Evolutionary conservation across 169 alveolate species (phyloP).

Genomic region (Plasmodium gallinaceum): DNA sequence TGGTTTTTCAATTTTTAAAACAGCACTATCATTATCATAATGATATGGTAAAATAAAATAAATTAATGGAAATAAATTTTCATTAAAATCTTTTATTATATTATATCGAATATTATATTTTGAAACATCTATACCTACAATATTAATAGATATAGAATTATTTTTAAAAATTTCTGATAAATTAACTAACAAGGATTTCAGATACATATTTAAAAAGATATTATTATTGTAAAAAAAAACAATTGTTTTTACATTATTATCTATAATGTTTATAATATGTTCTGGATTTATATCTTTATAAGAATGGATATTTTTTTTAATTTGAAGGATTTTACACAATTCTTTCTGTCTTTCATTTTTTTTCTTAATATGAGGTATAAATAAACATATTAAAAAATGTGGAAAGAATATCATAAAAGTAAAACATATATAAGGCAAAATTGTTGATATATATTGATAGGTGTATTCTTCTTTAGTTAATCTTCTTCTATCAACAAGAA

Average conservation of each 20-base stretch:
- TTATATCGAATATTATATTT: conserved; percentile 32
- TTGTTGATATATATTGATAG: conserved; percentile 54
- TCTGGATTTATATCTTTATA: conserved; percentile 70
- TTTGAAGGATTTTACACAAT: conserved; percentile 39
- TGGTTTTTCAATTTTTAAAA: conserved; percentile 46
- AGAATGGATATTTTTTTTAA: conserved; percentile 42
- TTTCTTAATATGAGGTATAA: conserved; percentile 53
- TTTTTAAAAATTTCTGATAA: conserved; percentile 46
- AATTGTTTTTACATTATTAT: conserved; percentile 48
- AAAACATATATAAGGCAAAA: conserved; percentile 71
- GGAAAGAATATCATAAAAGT: conserved; percentile 63
- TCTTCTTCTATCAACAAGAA: conserved; percentile 52
- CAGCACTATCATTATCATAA: conserved; percentile 72
- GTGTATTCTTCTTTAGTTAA: conserved; percentile 56
- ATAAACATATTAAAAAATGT: conserved; percentile 54
- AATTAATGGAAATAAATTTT: conserved; percentile 28
- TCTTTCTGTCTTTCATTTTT: conserved; percentile 44
- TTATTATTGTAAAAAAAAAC: conserved; percentile 39
- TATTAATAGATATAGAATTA: conserved; percentile 49
- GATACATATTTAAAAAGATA: conserved; percentile 41
- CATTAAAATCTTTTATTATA: conserved; percentile 40
- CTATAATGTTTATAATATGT: conserved; percentile 22
- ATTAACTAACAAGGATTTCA: conserved; percentile 57
- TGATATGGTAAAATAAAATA: conserved; percentile 65
- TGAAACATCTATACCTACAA: conserved; percentile 57